Conservation (phyloP, 345 rosid species). For the Cardamine occulta region DNA sequence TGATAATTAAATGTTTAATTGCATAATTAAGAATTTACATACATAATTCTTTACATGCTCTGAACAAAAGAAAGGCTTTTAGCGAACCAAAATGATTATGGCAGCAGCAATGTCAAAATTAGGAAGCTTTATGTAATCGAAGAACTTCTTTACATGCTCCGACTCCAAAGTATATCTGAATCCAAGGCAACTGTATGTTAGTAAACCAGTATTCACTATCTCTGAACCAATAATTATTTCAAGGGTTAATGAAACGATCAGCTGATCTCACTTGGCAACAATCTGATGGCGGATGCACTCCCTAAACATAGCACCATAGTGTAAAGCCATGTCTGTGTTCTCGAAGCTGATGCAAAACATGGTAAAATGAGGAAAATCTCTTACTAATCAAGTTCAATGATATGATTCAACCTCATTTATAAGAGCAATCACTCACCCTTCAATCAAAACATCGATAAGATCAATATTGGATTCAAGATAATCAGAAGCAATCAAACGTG, state of each 20-base stretch:
- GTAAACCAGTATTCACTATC: background rate
- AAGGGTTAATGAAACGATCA: background rate
- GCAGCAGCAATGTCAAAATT: constrained; percentile 97
- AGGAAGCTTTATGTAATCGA: constrained; percentile 88
- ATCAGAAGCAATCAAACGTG: constrained; percentile 89
- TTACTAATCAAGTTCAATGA: constrained; percentile 9
- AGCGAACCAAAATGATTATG: too few species aligned
- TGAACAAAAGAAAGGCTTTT: too few species aligned
- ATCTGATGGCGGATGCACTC: constrained; percentile 98
- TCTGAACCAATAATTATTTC: background rate
- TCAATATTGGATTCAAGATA: constrained; percentile 83
- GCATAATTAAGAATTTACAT: too few species aligned
- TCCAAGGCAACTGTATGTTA: background rate
- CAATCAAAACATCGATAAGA: constrained; percentile 76
- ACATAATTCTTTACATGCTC: too few species aligned
- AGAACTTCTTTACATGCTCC: constrained; percentile 82
- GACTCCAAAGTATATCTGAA: constrained; percentile 93
- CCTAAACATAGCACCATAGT: constrained; percentile 96
- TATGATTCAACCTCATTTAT: background rate
- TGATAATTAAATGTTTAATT: too few species aligned
- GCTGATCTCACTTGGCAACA: constrained; percentile 75
- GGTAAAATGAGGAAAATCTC: background rate
- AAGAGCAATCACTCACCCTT: constrained; percentile 78
- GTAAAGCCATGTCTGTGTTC: constrained; percentile 88
- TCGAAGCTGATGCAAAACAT: constrained; percentile 59